phyloP scores from a whole-genome alignment of 805 yeast genomes.

The Saturnispora ahearnii region DNA sequence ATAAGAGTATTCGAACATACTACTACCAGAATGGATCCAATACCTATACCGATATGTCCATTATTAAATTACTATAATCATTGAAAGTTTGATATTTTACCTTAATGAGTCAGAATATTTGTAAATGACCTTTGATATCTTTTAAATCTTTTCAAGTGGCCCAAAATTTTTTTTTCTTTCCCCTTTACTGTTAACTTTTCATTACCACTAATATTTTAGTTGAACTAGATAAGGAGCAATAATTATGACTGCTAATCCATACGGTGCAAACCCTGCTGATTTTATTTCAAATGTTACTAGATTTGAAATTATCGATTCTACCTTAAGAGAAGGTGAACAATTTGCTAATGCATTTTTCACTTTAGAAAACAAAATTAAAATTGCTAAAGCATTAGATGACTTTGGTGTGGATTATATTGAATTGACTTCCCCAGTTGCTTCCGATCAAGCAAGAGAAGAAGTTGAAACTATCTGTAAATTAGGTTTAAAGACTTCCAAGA shows the following conservation, averaged over 20 bases:
- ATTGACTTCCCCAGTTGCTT: slow-evolving; percentile 51
- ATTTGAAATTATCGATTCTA: slow-evolving; percentile 48
- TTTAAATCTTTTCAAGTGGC: no score
- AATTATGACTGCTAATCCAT: slow-evolving; percentile 33
- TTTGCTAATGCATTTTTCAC: slow-evolving; percentile 55
- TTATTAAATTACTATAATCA: no score
- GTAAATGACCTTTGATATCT: background rate
- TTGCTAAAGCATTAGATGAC: slow-evolving; percentile 52
- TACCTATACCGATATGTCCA: background rate
- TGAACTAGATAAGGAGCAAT: background rate
- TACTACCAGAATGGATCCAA: no score
- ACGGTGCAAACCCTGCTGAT: slow-evolving; percentile 53
- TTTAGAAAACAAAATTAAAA: slow-evolving; percentile 46
- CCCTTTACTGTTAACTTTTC: background rate
- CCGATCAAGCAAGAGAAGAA: slow-evolving; percentile 48
- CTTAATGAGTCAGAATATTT: slow-evolving; percentile 2
- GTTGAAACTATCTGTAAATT: slow-evolving; percentile 53
- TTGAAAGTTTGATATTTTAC: background rate
- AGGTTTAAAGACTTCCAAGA: slow-evolving; percentile 45
- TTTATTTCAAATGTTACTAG: slow-evolving; percentile 44
- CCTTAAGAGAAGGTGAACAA: slow-evolving; percentile 57
- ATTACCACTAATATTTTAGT: background rate
- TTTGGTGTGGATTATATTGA: slow-evolving; percentile 56
- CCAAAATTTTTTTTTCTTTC: background rate
- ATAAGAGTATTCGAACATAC: background rate